Evolutionary conservation across 805 yeast genomes (phyloP), one percentile per base, ranked within the genome.

Genomic region (Candida cerambycidarum): DNA sequence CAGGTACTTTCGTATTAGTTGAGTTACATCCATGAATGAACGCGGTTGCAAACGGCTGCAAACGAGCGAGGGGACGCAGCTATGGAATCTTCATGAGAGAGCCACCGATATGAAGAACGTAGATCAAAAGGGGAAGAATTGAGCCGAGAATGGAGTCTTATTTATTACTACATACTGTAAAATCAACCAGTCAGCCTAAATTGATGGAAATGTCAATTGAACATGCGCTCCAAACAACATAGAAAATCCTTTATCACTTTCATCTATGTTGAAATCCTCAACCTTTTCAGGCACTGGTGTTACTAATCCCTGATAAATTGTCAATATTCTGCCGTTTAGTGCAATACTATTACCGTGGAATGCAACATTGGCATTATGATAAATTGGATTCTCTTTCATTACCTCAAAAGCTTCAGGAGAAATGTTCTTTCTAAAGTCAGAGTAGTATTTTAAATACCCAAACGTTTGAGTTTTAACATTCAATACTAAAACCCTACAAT

Each of bases 401-500:
- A 47, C 42, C 16, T 57, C 51, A 23, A 55, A 38, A 32, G 58
- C 54, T 13, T 47, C 43, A 3, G 59, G 56, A 12, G 57, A 53
- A 13, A 64, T 48, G 2, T 52, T 53, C 29, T 59, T 58, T 18
- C 57, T 46, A 10, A 62, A 43, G 43, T 68, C 69, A 42, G 56
- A 62, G 47, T 55, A 61, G 50, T 62, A 69, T 36, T 61, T 56
- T 39, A 59, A 48, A 50, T 66, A 69, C 40, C 61, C 58, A 75
- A 75, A 70, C 5, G 66, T 64, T 46, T 67, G 73, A 3, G 75
- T 64, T 36, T 58, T 60, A 33, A 68, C 49, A 48, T 69, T 69
- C 32, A 67, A 59, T 13, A 60, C 65, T 12, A 69, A 58, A 21
- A 69, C 47, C 31, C 75, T 56, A 37, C 62, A 54, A 8, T 61